These are phyloP conservation scores for Chalciporus sphaerocephalus DNA, from an alignment of 768 basidiomycete genomes.

Conservation along the genomic window DNA sequence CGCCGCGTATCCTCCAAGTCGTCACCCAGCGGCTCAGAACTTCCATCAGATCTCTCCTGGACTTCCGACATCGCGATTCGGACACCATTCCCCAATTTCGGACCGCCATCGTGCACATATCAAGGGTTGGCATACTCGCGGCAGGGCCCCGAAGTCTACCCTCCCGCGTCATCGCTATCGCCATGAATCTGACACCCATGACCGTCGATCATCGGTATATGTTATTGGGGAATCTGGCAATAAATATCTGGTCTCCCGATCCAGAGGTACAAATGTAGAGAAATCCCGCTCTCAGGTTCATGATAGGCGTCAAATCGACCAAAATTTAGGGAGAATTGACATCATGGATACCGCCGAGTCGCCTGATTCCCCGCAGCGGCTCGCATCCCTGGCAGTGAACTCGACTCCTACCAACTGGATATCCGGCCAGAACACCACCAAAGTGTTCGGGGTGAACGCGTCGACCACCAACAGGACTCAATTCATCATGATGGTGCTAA, in stretches of 20 bases:
- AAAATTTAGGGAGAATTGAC: slow-evolving; percentile 42
- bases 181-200: slow-evolving; percentile 3
- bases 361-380: slow-evolving; percentile 6
- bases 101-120: slow-evolving; percentile 7
- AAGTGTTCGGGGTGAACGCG: slow-evolving; percentile 43
- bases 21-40: slow-evolving; percentile 11
- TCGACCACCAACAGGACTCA: slow-evolving; percentile 45
- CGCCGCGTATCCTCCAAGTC: slow-evolving; percentile 36
- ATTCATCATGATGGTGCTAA: slow-evolving; percentile 36
- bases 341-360: slow-evolving; percentile 32
- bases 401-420: slow-evolving; percentile 26
- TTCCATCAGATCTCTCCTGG: not conserved
- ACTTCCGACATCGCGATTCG: slow-evolving; percentile 14
- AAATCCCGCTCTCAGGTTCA: not conserved
- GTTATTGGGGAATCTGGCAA: slow-evolving; percentile 25
- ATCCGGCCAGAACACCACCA: slow-evolving; percentile 23
- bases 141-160: slow-evolving; percentile 14
- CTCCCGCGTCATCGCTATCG: slow-evolving; percentile 21
- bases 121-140: not conserved
- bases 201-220: slow-evolving; percentile 21
- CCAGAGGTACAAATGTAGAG: not conserved
- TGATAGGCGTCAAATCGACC: slow-evolving; percentile 14
- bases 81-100: not conserved
- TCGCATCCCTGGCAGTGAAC: slow-evolving; percentile 23
- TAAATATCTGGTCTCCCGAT: slow-evolving; percentile 25